Conservation (phyloP, 805 yeast species). For the Tanozyma kutaoensis region DNA sequence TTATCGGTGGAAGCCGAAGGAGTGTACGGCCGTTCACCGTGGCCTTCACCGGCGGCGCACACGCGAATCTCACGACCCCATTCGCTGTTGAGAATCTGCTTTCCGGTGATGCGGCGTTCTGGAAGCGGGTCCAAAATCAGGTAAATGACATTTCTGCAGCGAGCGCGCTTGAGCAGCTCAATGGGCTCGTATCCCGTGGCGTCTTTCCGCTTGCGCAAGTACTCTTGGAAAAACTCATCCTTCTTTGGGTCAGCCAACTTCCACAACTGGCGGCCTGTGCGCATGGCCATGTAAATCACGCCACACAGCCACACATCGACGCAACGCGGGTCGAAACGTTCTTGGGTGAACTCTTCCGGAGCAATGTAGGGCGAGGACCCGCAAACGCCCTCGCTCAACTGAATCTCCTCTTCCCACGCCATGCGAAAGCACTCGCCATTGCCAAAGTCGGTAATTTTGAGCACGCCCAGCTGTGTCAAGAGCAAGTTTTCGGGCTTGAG, state of each 20-base stretch:
- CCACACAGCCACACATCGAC: conserved; percentile 92
- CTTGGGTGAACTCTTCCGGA: conserved; percentile 63
- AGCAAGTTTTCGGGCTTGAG: conserved; percentile 79
- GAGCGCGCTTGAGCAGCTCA: conserved; percentile 68
- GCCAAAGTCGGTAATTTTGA: conserved; percentile 85
- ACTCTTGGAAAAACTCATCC: conserved; percentile 70
- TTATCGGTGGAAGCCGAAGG: no score
- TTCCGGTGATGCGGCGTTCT: conserved; percentile 71
- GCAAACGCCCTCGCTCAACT: conserved; percentile 61
- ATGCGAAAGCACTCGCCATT: conserved; percentile 70
- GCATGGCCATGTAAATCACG: conserved; percentile 84
- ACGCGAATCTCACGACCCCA: conserved; percentile 88
- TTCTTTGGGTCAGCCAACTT: conserved; percentile 57
- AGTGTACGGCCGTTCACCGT: no score
- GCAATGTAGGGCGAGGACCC: conserved; percentile 88
- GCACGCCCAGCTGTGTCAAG: conserved; percentile 54
- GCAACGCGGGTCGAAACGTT: conserved; percentile 67
- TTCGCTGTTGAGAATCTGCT: conserved; percentile 80
- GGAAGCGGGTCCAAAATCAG: conserved; percentile 91
- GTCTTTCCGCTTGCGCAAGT: conserved; percentile 66
- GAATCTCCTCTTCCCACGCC: conserved; percentile 73
- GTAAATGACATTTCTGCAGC: conserved; percentile 88
- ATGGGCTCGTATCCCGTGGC: conserved; percentile 87
- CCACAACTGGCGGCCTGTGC: conserved; percentile 94
- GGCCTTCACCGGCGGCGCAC: conserved; percentile 72